Base-by-base conservation (phyloP, 768 basidiomycete genomes). In the Pulveroboletus frians region DNA sequence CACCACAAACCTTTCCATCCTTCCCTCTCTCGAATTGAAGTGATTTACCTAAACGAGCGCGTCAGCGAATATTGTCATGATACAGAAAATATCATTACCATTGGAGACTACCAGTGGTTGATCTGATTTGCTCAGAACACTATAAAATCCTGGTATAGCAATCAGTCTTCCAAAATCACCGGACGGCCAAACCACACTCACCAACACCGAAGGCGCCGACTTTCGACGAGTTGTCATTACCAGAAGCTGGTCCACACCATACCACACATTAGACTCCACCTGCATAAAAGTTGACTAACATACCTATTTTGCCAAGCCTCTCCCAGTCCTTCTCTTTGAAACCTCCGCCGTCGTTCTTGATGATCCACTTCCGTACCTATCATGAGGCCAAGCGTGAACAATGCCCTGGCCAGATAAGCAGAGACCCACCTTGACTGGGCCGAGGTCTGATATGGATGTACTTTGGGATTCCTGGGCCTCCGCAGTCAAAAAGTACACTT, bases 401-500 rank as follows among this genome's bases (percentile, higher is more conserved):
- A 17, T 26, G 15, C 7, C 9, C 14, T 21, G 17, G 43, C 21
- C 17, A 14, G 31, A 31, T 26, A 4, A 11, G n/a, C 5, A 4
- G 18, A 30, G 8, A 1, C 49, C 36, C 31, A 57, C 57, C 0
- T 32, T 21, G 9, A 46, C 8, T 15, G 39, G 21, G 5, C 15
- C 34, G 21, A 38, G 3, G 21, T 58, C 53, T 9, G 9, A 13
- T n/a, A 37, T 9, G 15, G 21, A 11, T 9, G 21, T 3, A 21
- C 15, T 9, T 17, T 14, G 36, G 17, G 15, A 17, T 34, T 55
- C 38, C 27, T 55, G 29, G 31, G 30, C 55, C 36, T 44, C 47
- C 30, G 48, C 36, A 1, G 69, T 71, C 38, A 65, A 57, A 48
- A 75, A 75, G 32, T 66, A 65, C 5, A 76, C 57, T 50, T 73